Evolutionary conservation across 495 filamentous ascomycete species (phyloP).

Genomic region (Annulohypoxylon nitens): DNA sequence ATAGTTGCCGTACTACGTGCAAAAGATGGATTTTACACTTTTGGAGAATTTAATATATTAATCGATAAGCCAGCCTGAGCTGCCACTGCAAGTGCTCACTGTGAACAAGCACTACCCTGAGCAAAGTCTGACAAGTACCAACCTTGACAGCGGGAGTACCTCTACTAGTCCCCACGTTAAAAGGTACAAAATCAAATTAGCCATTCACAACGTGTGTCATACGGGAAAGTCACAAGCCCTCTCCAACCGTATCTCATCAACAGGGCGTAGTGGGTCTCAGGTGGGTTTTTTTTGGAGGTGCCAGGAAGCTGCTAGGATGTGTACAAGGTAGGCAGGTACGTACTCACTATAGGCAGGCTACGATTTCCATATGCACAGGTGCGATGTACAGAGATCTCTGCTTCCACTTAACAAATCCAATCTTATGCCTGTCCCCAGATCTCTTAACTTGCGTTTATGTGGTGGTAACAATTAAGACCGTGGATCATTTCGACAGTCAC

Average conservation of each 20-base stretch:
- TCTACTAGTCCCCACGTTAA: conserved; percentile 26
- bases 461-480: neutral
- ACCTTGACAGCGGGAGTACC: conserved; percentile 25
- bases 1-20: neutral
- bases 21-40: conserved; percentile 7
- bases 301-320: neutral
- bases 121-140: conserved; percentile 16
- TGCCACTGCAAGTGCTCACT: too few species aligned
- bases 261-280: conserved; percentile 27
- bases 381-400: conserved; percentile 17
- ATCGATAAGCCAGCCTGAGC: conserved; percentile 23
- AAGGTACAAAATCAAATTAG: conserved; percentile 37
- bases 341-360: neutral
- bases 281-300: neutral
- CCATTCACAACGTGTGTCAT: conserved; percentile 46
- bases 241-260: conserved; percentile 34
- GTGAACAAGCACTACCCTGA: neutral
- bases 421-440: conserved; percentile 30
- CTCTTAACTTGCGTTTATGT: conserved; percentile 17
- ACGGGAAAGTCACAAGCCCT: conserved; percentile 50
- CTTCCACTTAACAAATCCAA: conserved; percentile 33
- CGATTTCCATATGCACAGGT: neutral
- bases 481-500: neutral
- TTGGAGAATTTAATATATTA: neutral
- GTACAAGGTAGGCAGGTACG: neutral